A percentile compares a stretch with the other conserved stretches of the same genome.
Evolutionary conservation across 73 alveolate genomes (phyloP).

Genomic region (Paramecium octaurelia): DNA sequence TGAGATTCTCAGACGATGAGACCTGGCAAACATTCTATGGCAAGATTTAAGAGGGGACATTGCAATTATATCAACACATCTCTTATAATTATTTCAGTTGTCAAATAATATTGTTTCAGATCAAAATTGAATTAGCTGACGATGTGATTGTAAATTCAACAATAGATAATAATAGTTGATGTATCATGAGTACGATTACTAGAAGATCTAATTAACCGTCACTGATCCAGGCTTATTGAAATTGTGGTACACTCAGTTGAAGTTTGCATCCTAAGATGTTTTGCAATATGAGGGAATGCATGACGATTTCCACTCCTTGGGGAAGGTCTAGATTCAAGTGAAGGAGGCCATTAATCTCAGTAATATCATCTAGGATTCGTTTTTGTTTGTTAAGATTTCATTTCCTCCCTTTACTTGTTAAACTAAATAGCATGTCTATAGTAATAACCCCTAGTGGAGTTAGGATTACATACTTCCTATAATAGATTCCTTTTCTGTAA

Average conservation of each 20-base stretch:
- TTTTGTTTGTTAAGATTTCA: neutral
- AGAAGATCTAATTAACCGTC: neutral
- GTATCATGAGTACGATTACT: neutral
- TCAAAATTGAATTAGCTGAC: neutral
- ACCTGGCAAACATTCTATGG: neutral
- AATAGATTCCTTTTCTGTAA: neutral
- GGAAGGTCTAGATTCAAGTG: neutral
- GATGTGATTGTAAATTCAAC: neutral
- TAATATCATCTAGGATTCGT: slow-evolving; percentile 11
- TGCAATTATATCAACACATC: neutral
- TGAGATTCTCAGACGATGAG: slow-evolving; percentile 25
- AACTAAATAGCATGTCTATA: slow-evolving; percentile 31
- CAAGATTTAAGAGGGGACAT: slow-evolving; percentile 1
- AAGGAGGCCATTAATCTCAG: neutral
- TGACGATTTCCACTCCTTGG: slow-evolving; percentile 28
- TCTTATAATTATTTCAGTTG: slow-evolving; percentile 40
- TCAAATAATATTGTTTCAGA: neutral
- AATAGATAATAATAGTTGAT: neutral
- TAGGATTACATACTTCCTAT: slow-evolving; percentile 26
- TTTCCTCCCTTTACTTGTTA: neutral
- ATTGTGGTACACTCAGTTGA: neutral
- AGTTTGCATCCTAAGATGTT: neutral
- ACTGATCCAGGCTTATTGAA: neutral
- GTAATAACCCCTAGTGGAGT: slow-evolving; percentile 17
- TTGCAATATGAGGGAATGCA: neutral